A percentile compares a stretch with the other conserved stretches of the same genome.
These are phyloP conservation scores for Papilionanthe hybrid DNA, from an alignment of 116 monocot genomes.

Conservation along the genomic window DNA sequence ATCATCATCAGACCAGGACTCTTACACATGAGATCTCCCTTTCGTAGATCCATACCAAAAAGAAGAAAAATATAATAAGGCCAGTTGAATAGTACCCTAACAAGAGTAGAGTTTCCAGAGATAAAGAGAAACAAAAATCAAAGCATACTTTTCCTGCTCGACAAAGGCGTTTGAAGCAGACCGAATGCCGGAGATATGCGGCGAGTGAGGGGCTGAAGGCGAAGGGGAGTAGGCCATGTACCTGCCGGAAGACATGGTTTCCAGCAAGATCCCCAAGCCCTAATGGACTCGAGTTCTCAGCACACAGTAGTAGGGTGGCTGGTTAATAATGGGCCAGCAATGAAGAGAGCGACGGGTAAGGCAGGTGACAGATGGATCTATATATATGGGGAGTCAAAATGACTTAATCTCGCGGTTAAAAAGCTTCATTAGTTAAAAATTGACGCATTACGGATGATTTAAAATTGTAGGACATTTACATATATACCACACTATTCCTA, in stretches of 20 bases:
- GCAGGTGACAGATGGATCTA: neutral
- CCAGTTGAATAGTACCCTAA: neutral
- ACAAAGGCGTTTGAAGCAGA: constrained; percentile 26
- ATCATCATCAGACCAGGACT: neutral
- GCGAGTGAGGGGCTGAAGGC: constrained; percentile 44
- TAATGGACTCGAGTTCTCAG: neutral
- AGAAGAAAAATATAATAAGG: neutral
- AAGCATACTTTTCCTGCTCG: constrained; percentile 44
- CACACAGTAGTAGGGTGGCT: neutral
- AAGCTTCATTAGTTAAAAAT: no score
- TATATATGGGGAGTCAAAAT: neutral
- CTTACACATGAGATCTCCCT: no score
- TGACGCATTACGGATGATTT: no score
- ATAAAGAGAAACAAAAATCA: neutral
- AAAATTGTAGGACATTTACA: no score
- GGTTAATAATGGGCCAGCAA: neutral
- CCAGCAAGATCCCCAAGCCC: constrained; percentile 27
- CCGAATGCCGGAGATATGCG: constrained; percentile 39
- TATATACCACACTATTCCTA: no score
- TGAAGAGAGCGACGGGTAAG: neutral
- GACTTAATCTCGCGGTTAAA: no score
- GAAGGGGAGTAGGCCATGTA: constrained; percentile 60
- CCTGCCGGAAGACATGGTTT: constrained; percentile 40
- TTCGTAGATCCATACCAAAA: neutral
- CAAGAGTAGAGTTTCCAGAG: neutral